Evolutionary conservation across 768 basidiomycete genomes (phyloP), one percentile per base, ranked within the genome.

Genomic region (Kwoniella bestiolae): DNA sequence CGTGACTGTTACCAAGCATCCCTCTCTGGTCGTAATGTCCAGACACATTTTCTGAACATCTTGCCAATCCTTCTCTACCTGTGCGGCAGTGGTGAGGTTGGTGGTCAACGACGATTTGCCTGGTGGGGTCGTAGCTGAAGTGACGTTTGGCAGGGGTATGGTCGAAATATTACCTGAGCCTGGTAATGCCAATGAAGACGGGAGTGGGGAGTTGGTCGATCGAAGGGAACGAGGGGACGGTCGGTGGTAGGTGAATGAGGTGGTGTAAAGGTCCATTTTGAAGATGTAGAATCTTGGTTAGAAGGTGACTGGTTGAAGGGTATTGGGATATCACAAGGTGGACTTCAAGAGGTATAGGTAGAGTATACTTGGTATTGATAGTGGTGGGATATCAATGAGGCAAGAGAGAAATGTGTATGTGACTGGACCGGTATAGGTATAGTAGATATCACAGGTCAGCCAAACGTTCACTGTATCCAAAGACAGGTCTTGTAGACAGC

Each of bases 261-360:
- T 91, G 60, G 92, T 91, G 86, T 94, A 95, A 80, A 94, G 87
- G 81, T 96, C 94, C 94, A 96, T 94, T 25, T 12, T 67, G 65
- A 12, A 21, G 12, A 18, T 67, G 63, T 26, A 21, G n/a, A n/a
- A n/a, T n/a, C n/a, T n/a, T n/a, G n/a, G n/a, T n/a, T n/a, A n/a
- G n/a, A n/a, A n/a, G 26, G 50, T 7, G 11, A 51, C 11, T 21
- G 23, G 5, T n/a, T 34, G 14, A 38, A 34, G 28, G 32, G 31
- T 32, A 23, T 32, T 7, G 16, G 31, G 52, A n/a, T 32, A 55
- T 55, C 28, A 57, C 51, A 53, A 31, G 9, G 56, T 35, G n/a
- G 51, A 31, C 26, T 16, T 12, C 1, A n/a, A 32, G 35, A 34
- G 51, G 49, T 46, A 49, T 35, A 21, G 46, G 14, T n/a, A 41